Conservation (phyloP, 2,329 filamentous ascomycete genomes). For the Penicillium oxalicum region DNA sequence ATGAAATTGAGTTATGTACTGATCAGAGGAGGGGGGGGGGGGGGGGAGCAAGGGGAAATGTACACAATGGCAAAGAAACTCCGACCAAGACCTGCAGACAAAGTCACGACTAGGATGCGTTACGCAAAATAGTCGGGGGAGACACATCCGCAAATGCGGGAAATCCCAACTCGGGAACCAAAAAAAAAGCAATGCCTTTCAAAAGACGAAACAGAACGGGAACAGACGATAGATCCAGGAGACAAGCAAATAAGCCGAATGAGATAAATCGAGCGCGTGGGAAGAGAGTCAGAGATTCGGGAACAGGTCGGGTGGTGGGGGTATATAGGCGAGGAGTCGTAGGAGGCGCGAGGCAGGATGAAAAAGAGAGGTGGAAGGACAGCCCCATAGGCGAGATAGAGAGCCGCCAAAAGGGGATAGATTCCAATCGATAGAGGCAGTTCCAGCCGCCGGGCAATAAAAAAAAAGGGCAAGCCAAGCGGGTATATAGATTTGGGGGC, state of each 20-base stretch:
- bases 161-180: conserved; percentile 3
- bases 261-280: too few species aligned
- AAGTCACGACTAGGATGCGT: too few species aligned
- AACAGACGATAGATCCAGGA: conserved; percentile 8
- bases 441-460: too few species aligned
- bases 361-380: background rate
- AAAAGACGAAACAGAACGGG: too few species aligned
- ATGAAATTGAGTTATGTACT: background rate
- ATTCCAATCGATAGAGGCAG: too few species aligned
- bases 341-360: background rate
- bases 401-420: background rate
- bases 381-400: background rate
- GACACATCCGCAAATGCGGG: conserved; percentile 18
- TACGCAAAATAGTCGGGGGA: background rate
- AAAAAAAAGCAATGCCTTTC: too few species aligned
- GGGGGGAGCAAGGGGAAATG: background rate
- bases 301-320: conserved; percentile 18
- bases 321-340: conserved; percentile 14
- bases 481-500: too few species aligned
- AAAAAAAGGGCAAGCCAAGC: too few species aligned
- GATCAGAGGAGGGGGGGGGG: background rate
- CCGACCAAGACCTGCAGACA: background rate
- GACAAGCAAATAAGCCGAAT: background rate
- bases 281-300: background rate
- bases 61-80: background rate